A percentile compares a stretch with the other conserved stretches of the same genome.
Evolutionary conservation across 164 flowering plant species (phyloP).

Genomic region (Dillenia turbinata): DNA sequence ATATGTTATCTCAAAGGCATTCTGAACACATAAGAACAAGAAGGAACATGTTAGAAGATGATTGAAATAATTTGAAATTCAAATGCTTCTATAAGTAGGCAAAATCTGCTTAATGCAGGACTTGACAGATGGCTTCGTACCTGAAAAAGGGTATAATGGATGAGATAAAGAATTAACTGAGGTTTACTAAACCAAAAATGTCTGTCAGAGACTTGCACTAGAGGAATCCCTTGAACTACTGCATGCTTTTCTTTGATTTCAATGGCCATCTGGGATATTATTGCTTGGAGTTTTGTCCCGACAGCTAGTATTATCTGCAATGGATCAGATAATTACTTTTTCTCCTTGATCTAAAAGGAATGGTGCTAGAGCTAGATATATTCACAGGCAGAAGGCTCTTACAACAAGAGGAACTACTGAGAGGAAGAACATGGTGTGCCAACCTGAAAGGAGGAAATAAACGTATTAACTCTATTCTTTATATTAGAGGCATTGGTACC

Average conservation of each 20-base stretch:
- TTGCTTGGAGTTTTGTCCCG: constrained; percentile 91
- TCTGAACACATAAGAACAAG: constrained; percentile 44
- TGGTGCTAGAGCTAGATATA: not conserved
- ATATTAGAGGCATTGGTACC: not conserved
- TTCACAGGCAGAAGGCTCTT: constrained; percentile 25
- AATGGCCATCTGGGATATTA: constrained; percentile 84
- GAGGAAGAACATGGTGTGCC: constrained; percentile 61
- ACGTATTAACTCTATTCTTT: not conserved
- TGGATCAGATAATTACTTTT: constrained; percentile 1
- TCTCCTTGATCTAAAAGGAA: not conserved
- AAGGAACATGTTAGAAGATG: not conserved
- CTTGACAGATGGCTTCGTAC: constrained; percentile 22
- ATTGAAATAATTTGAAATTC: too few species aligned
- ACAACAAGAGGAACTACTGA: constrained; percentile 72
- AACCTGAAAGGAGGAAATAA: constrained; percentile 47
- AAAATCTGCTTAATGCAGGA: too few species aligned
- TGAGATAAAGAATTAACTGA: constrained; percentile 56
- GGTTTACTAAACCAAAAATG: constrained; percentile 91
- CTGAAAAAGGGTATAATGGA: constrained; percentile 84
- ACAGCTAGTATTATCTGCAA: constrained; percentile 73
- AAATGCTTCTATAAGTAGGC: too few species aligned
- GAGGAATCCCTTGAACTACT: constrained; percentile 93
- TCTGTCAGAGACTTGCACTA: constrained; percentile 77
- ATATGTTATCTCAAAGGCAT: constrained; percentile 88
- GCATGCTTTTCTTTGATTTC: constrained; percentile 89